Evolutionary conservation across 805 yeast genomes (phyloP), one percentile per base, ranked within the genome.

Genomic region (Tetrapisispora phaffii): DNA sequence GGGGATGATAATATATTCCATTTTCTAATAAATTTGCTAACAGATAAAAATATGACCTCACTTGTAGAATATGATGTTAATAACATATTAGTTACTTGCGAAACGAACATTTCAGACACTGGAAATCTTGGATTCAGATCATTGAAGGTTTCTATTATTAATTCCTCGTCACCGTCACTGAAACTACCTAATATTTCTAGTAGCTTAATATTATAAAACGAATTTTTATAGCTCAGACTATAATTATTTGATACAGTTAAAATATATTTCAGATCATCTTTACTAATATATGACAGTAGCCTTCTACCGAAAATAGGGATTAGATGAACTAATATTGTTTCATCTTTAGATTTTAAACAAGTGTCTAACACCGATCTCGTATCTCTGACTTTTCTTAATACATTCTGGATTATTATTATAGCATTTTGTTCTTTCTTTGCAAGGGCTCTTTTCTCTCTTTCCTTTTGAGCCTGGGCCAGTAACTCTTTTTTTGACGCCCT

Each of bases 391-490:
- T 71, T 58, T 21, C 79, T 63, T 9, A 78, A 66, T 12, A 67
- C 57, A 2, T 68, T 54, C 56, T 83, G 90, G 32, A 89, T 59
- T 7, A 60, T 44, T 1, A 52, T 45, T 0, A 78, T 79, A 1
- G 85, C 75, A 32, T 62, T 67, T 34, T 72, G 75, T 41, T 71
- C 73, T 13, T 59, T 55, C 20, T 85, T 70, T 15, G 67, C 72
- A 28, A 66, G 59, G 46, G 84, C 88, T 46, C 97, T 73, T 47
- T 72, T 73, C 47, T 70, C 72, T 34, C 97, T 70, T 49, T 85
- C 87, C 34, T 66, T 66, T 52, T 77, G 76, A 4, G 95, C 80
- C 50, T 75, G 78, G 47, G 74, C 76, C n/a, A 90, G 63, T 69
- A 52, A 73, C 60, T 45, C 67, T 53, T 47, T 70, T 62, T 60